Evolutionary conservation across 495 filamentous ascomycete species (phyloP), one percentile per base, ranked within the genome.

Genomic region (Xylaria castorea): DNA sequence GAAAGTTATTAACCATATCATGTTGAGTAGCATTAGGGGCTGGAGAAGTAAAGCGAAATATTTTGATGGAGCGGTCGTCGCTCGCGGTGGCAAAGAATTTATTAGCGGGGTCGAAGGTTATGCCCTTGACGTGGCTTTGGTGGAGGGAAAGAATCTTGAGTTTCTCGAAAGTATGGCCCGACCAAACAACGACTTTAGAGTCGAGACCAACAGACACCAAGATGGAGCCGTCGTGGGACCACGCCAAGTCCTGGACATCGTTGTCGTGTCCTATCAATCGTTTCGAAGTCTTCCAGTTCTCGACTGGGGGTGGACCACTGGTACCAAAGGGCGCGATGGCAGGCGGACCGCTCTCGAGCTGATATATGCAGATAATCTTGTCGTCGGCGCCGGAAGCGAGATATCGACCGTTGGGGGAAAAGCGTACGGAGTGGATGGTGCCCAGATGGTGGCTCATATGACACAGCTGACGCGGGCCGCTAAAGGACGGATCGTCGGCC

Each of bases 1-100:
- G 87, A 76, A 98, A 99, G 76, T 98, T 99, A 81, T 95, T 94
- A 75, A 94, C 89, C 81, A 97, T 95, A 75, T 99, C 97, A 74
- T 97, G 91, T 36, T 94, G 88, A 5, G 93, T 96, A 12, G 97
- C 93, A 82, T 97, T 98, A n/a, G 95, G 92, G 0, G 89, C 86
- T 0, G 96, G 96, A 2, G 94, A 91, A 18, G 91, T 97, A 80
- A 97, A 99, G 66, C 95, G 92, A 83, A 97, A 97, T 71, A 99
- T 92, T 79, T 97, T 97, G 82, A 99, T 96, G 8, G 94, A 94
- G 40, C 96, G 91, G 79, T 99, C 96, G 79, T 99, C 96, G 82
- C 93, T 97, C 1, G 96, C 94, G 1, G 96, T 99, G 36, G 96
- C 96, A 82, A 99, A 99, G 85, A 97, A 98, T 78, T 98, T 98